phyloP scores from a whole-genome alignment of 2,329 filamentous ascomycete genomes.

The Colletotrichum falcatum region DNA sequence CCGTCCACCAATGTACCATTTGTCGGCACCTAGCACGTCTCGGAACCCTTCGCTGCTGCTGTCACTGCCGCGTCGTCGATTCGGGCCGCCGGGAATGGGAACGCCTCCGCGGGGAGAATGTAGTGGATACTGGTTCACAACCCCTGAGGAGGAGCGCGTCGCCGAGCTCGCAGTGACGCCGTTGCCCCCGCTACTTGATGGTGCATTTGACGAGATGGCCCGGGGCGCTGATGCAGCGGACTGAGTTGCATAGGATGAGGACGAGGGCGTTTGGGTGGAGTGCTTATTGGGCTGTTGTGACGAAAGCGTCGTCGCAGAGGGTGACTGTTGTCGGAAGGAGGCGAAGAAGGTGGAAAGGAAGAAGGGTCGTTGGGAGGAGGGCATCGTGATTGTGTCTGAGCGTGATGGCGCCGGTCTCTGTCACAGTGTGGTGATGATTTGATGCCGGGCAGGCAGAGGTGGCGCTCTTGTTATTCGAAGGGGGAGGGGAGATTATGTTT shows the following conservation, averaged over 20 bases:
- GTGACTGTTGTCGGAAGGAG: slow-evolving; percentile 63
- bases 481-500: slow-evolving; percentile 4
- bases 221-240: slow-evolving; percentile 37
- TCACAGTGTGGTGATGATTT: slow-evolving; percentile 15
- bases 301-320: slow-evolving; percentile 41
- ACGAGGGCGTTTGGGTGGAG: slow-evolving; percentile 33
- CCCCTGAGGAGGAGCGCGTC: slow-evolving; percentile 42
- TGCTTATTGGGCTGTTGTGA: slow-evolving; percentile 42
- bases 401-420: neutral
- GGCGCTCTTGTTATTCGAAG: neutral
- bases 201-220: slow-evolving; percentile 36
- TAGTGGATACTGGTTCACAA: slow-evolving; percentile 47
- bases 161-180: slow-evolving; percentile 23
- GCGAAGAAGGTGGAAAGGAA: slow-evolving; percentile 69
- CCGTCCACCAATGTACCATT: slow-evolving; percentile 84
- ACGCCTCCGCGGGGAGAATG: slow-evolving; percentile 49
- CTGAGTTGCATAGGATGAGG: slow-evolving; percentile 32
- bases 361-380: slow-evolving; percentile 66
- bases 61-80: slow-evolving; percentile 75
- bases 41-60: slow-evolving; percentile 82
- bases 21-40: slow-evolving; percentile 78
- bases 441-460: neutral
- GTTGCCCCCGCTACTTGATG: slow-evolving; percentile 3
- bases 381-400: slow-evolving; percentile 51
- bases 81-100: slow-evolving; percentile 53